phyloP scores from a whole-genome alignment of 2,329 filamentous ascomycete genomes.

The Xylariomycetidae sp. region DNA sequence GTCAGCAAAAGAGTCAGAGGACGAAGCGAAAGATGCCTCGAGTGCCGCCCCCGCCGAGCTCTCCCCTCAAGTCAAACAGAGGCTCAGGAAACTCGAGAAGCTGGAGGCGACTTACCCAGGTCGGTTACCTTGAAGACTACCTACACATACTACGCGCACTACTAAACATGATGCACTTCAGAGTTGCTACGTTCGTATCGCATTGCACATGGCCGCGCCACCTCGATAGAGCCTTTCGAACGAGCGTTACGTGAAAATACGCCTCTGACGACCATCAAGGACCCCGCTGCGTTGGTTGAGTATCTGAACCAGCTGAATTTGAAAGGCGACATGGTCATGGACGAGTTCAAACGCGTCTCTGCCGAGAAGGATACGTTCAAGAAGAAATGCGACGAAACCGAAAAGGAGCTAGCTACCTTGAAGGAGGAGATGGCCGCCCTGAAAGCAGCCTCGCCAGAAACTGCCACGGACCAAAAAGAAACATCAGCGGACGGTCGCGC shows the following conservation, averaged over 20 bases:
- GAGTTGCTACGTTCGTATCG: constrained; percentile 89
- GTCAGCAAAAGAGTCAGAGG: background rate
- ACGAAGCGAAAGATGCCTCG: constrained; percentile 9
- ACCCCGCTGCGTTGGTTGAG: constrained; percentile 78
- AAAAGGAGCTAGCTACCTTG: constrained; percentile 56
- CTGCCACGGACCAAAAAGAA: constrained; percentile 8
- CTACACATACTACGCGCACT: too few species aligned
- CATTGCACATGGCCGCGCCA: constrained; percentile 79
- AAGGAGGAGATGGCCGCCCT: constrained; percentile 56
- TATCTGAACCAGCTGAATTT: constrained; percentile 83
- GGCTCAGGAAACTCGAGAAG: constrained; percentile 81
- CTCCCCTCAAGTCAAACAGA: constrained; percentile 66
- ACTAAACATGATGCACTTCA: too few species aligned
- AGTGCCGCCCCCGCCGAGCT: constrained; percentile 44
- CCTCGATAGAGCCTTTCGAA: constrained; percentile 90
- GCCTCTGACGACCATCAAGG: constrained; percentile 79
- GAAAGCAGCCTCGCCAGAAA: constrained; percentile 28
- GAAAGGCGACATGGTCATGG: constrained; percentile 87
- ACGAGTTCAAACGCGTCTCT: constrained; percentile 83
- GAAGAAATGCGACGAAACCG: constrained; percentile 64
- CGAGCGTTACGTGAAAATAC: constrained; percentile 86
- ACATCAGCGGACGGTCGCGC: constrained; percentile 10
- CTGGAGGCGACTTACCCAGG: constrained; percentile 82
- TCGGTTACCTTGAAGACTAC: constrained; percentile 31
- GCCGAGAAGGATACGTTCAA: constrained; percentile 75